These are phyloP conservation scores for Boletus rex-veris DNA, from an alignment of 768 basidiomycete genomes.

Conservation along the genomic window DNA sequence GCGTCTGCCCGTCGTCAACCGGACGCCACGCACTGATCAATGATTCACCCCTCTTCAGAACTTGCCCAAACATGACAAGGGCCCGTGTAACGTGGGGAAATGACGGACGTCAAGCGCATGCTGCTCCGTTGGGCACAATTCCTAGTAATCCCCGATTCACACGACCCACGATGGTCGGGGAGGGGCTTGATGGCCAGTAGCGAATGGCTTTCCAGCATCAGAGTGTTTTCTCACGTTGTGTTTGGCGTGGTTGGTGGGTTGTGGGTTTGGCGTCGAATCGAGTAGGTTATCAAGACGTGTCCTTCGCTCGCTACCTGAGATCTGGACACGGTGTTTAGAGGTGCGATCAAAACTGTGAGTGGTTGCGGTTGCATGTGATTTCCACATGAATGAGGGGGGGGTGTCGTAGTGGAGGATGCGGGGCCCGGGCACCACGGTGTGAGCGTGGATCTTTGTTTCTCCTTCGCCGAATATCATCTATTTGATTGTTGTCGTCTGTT, in stretches of 20 bases:
- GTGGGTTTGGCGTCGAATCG: background rate
- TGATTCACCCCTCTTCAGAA: background rate
- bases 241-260: background rate
- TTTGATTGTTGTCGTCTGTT: constrained; percentile 3
- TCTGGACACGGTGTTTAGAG: background rate
- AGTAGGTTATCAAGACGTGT: background rate
- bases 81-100: constrained; percentile 18
- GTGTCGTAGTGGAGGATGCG: background rate
- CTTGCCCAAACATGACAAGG: background rate
- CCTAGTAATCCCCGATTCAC: constrained; percentile 4
- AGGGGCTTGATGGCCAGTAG: background rate
- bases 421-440: background rate
- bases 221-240: background rate
- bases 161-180: constrained; percentile 5
- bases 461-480: background rate
- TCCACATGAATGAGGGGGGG: background rate
- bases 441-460: background rate
- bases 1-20: constrained; percentile 3
- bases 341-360: background rate
- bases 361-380: background rate
- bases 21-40: background rate
- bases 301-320: background rate
- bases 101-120: background rate
- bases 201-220: no score
- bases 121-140: background rate